These are phyloP conservation scores for Xylaria sp. DNA, from an alignment of 2,329 filamentous ascomycete genomes.

Conservation along the genomic window DNA sequence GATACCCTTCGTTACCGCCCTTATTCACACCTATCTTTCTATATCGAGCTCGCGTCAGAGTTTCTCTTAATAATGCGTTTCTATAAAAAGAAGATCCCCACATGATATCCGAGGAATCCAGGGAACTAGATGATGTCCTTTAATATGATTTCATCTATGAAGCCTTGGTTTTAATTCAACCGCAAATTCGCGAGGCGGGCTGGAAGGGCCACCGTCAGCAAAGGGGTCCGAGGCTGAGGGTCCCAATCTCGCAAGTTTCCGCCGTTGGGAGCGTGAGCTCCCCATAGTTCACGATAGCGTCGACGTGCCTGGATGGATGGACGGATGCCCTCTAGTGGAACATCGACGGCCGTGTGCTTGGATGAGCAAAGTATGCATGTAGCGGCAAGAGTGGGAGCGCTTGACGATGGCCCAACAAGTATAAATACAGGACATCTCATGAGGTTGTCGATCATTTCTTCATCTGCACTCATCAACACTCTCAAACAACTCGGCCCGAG, in stretches of 20 bases:
- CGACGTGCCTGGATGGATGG: conserved; percentile 20
- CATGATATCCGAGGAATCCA: conserved; percentile 28
- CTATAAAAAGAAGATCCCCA: conserved; percentile 46
- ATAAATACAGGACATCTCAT: conserved; percentile 43
- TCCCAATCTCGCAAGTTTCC: conserved; percentile 39
- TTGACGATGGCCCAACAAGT: conserved; percentile 27
- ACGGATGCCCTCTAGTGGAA: conserved; percentile 14
- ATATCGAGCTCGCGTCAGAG: conserved; percentile 24
- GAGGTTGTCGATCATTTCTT: conserved; percentile 41
- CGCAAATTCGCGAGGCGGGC: conserved; percentile 52
- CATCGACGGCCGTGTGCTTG: conserved; percentile 15
- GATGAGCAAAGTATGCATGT: conserved; percentile 12
- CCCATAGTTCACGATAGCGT: conserved; percentile 36
- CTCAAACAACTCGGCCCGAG: conserved; percentile 19
- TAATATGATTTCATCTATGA: conserved; percentile 59
- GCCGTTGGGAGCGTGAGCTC: conserved; percentile 32
- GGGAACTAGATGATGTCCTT: conserved; percentile 47
- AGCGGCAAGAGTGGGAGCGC: conserved; percentile 7
- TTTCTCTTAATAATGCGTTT: conserved; percentile 40
- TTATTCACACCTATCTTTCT: conserved; percentile 22
- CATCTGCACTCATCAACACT: conserved; percentile 37
- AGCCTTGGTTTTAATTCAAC: conserved; percentile 51
- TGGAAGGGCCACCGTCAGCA: conserved; percentile 42
- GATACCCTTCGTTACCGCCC: conserved; percentile 21
- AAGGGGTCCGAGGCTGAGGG: conserved; percentile 36